A percentile compares a stretch with the other conserved stretches of the same genome.
Evolutionary conservation across 106 monocot species (phyloP).

Genomic region (Phalaenopsis equestris): DNA sequence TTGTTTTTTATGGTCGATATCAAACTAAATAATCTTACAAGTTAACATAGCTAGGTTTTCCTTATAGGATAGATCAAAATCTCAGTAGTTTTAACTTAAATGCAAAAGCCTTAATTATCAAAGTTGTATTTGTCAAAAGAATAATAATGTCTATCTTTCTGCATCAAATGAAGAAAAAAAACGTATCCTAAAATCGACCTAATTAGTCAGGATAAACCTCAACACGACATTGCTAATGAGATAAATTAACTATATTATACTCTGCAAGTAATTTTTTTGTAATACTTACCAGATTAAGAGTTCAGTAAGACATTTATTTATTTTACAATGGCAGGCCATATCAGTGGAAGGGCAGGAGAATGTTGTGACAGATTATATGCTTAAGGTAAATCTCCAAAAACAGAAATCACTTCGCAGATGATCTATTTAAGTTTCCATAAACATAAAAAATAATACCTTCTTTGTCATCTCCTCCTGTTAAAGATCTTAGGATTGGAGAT

Average conservation of each 20-base stretch:
- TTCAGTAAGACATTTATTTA: neutral
- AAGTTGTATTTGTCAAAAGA: neutral
- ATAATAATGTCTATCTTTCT: no score
- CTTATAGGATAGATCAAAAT: neutral
- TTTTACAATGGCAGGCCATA: slow-evolving; percentile 12
- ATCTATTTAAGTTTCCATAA: neutral
- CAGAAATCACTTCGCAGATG: neutral
- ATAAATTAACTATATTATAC: neutral
- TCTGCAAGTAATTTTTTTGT: neutral
- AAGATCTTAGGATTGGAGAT: slow-evolving; percentile 37
- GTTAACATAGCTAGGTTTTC: neutral
- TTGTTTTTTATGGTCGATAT: no score
- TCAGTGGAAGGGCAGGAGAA: slow-evolving; percentile 29
- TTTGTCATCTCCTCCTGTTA: neutral
- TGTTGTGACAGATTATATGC: slow-evolving; percentile 31
- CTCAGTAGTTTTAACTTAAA: neutral
- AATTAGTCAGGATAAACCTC: neutral
- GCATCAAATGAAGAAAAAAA: neutral
- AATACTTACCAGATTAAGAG: neutral
- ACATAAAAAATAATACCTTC: neutral
- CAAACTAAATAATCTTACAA: no score
- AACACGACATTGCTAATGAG: neutral
- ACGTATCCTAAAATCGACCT: neutral
- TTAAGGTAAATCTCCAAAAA: slow-evolving; percentile 18
- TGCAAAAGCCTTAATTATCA: neutral